phyloP scores from a whole-genome alignment of 306 rosid species.

The Alnus glutinosa region DNA sequence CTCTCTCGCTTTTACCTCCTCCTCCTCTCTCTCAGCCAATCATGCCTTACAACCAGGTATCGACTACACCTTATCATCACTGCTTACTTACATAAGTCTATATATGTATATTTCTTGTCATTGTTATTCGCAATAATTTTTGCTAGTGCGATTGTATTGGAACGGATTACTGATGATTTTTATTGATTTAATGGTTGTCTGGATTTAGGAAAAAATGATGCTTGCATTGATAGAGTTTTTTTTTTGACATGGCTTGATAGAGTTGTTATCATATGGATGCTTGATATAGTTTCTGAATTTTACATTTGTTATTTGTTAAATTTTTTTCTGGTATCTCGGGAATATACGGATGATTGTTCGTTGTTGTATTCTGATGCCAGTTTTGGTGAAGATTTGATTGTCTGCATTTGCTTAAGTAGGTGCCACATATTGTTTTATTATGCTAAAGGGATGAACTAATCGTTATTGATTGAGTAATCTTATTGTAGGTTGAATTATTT shows the following conservation, averaged over 20 bases:
- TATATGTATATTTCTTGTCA: neutral
- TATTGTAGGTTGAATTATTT: neutral
- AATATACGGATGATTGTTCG: neutral
- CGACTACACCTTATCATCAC: neutral
- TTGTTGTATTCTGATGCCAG: neutral
- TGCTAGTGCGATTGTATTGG: neutral
- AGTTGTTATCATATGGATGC: neutral
- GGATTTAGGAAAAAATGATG: neutral
- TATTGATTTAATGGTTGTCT: neutral
- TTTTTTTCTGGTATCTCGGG: too few relatives aligned
- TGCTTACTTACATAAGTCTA: neutral
- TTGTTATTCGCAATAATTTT: neutral
- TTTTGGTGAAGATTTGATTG: neutral
- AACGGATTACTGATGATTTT: neutral
- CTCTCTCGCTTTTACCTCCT: constrained; percentile 15
- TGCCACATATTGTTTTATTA: neutral
- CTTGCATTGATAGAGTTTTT: too few relatives aligned
- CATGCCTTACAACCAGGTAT: constrained; percentile 65
- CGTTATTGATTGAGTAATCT: neutral
- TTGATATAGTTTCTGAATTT: too few relatives aligned
- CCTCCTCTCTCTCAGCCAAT: constrained; percentile 29
- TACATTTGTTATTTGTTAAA: too few relatives aligned
- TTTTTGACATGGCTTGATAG: neutral
- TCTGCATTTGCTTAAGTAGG: neutral
- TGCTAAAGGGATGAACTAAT: neutral